phyloP scores from a whole-genome alignment of 306 rosid genomes.

The Medicago truncatula region DNA sequence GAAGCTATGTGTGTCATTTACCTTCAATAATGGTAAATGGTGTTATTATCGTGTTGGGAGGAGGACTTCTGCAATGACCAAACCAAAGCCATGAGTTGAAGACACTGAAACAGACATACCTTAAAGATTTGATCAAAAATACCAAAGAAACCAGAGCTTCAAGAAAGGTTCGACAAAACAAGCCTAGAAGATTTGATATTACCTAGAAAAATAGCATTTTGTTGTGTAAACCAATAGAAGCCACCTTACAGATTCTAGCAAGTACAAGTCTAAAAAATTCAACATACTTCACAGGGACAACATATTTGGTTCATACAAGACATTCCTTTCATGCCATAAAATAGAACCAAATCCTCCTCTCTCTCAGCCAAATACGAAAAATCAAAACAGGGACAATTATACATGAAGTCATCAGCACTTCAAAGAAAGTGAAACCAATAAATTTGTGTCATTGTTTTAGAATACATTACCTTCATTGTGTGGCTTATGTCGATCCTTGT shows the following conservation, averaged over 20 bases:
- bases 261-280: conserved; percentile 3
- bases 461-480: conserved; percentile 70
- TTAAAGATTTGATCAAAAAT: not conserved
- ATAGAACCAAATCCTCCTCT: conserved; percentile 11
- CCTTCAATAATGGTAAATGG: conserved; percentile 15
- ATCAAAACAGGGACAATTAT: not conserved
- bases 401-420: not conserved
- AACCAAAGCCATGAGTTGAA: conserved; percentile 28
- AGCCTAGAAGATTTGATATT: conserved; percentile 5
- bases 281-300: conserved; percentile 19
- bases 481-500: conserved; percentile 70
- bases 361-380: not conserved
- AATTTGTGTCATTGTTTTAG: conserved; percentile 20
- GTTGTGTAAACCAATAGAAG: conserved; percentile 23
- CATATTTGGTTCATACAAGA: not conserved
- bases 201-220: conserved; percentile 25
- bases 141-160: conserved; percentile 19
- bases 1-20: not conserved
- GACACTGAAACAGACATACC: conserved; percentile 31
- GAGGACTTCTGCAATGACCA: conserved; percentile 8
- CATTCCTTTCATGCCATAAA: conserved; percentile 5
- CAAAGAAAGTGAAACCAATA: conserved; percentile 16
- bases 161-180: conserved; percentile 15
- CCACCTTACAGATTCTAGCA: not conserved
- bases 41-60: conserved; percentile 9